Evolutionary conservation across 805 yeast genomes (phyloP).

Genomic region (Debaryomyces tyrocola): DNA sequence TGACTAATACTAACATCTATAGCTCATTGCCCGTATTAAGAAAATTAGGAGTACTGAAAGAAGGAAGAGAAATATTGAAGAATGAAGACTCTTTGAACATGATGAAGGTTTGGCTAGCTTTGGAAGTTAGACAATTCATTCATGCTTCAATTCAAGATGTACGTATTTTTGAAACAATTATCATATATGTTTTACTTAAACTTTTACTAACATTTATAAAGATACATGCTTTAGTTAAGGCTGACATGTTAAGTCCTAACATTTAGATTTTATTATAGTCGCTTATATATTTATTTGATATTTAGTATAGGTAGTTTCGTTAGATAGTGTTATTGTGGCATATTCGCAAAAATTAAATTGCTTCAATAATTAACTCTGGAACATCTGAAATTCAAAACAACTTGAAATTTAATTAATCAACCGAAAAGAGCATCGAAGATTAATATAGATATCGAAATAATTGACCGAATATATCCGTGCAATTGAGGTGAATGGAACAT

Average conservation of each 20-base stretch:
- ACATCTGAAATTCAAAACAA: no score
- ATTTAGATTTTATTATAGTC: conserved; percentile 16
- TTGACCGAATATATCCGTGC: no score
- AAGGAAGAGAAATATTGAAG: conserved; percentile 56
- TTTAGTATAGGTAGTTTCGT: no score
- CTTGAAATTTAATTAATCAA: no score
- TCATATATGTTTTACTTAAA: neutral
- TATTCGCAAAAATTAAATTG: neutral
- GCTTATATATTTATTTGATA: neutral
- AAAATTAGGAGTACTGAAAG: conserved; percentile 69
- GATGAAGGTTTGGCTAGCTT: conserved; percentile 87
- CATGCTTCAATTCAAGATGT: conserved; percentile 80
- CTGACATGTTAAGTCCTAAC: conserved; percentile 48
- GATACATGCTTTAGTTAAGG: conserved; percentile 44
- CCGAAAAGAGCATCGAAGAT: no score
- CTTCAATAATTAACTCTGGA: neutral
- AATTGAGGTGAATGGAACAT: neutral
- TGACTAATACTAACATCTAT: conserved; percentile 18
- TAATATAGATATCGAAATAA: no score
- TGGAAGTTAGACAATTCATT: conserved; percentile 86
- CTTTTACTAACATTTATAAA: conserved; percentile 22
- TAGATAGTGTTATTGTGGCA: neutral
- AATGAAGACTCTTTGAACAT: conserved; percentile 68
- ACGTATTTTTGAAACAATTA: conserved; percentile 26
- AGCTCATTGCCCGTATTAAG: conserved; percentile 85